A percentile compares a stretch with the other conserved stretches of the same genome.
These are phyloP conservation scores for Paraconiothyrium brasiliense DNA, from an alignment of 2,329 filamentous ascomycete genomes.

Conservation along the genomic window DNA sequence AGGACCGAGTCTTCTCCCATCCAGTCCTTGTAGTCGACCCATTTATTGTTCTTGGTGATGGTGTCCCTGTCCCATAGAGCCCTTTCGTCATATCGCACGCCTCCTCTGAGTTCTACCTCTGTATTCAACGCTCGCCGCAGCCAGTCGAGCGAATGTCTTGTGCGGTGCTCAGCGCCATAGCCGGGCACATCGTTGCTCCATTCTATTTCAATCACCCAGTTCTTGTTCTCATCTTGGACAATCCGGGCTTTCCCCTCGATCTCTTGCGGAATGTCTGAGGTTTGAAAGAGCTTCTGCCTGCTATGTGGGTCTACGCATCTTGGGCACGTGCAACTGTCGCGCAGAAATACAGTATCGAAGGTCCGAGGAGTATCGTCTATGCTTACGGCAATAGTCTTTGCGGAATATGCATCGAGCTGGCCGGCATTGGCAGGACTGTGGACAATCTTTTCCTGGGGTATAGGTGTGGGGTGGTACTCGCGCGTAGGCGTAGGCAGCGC, in stretches of 20 bases:
- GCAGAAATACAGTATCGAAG: slow-evolving; percentile 55
- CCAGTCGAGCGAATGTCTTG: slow-evolving; percentile 49
- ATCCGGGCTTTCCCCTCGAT: slow-evolving; percentile 47
- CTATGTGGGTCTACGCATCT: slow-evolving; percentile 67
- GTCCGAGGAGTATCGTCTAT: slow-evolving; percentile 42
- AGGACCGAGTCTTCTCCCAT: slow-evolving; percentile 69
- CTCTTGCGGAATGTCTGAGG: slow-evolving; percentile 67
- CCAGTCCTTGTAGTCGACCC: slow-evolving; percentile 76
- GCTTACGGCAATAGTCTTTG: slow-evolving; percentile 41
- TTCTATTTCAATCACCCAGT: slow-evolving; percentile 61
- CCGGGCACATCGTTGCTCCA: slow-evolving; percentile 68
- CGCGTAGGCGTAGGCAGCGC: slow-evolving; percentile 13
- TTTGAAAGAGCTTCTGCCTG: slow-evolving; percentile 71
- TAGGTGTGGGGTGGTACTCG: slow-evolving; percentile 14
- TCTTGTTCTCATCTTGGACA: slow-evolving; percentile 49
- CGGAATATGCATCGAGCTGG: slow-evolving; percentile 35
- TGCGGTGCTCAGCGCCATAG: slow-evolving; percentile 54
- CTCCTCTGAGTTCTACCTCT: slow-evolving; percentile 41
- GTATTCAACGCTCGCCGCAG: slow-evolving; percentile 42
- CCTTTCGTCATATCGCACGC: slow-evolving; percentile 46
- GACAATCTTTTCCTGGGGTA: slow-evolving; percentile 21
- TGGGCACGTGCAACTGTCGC: slow-evolving; percentile 68
- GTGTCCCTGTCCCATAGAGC: slow-evolving; percentile 59
- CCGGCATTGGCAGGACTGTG: slow-evolving; percentile 27
- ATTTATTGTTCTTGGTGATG: slow-evolving; percentile 61